Evolutionary conservation across 257 asterid genomes (phyloP).

Genomic region (Buddleja alternifolia): DNA sequence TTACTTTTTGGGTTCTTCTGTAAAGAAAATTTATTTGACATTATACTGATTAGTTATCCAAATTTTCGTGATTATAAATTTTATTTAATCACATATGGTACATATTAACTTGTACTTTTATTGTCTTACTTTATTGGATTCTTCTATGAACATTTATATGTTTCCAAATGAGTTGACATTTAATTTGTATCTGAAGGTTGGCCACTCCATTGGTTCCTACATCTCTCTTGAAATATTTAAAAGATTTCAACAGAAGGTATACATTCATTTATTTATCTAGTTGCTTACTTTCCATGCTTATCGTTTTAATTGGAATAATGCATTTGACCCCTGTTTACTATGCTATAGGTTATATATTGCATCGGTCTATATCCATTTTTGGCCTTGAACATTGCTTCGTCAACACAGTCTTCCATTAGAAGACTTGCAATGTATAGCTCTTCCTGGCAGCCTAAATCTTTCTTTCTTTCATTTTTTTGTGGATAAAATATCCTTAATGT

Average conservation of each 20-base stretch:
- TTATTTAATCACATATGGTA: no score
- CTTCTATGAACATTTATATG: no score
- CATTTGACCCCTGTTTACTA: conserved; percentile 28
- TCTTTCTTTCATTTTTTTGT: background rate
- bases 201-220: conserved; percentile 90
- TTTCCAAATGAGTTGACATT: conserved; percentile 29
- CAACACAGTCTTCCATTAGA: conserved; percentile 62
- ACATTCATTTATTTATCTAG: background rate
- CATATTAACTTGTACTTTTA: no score
- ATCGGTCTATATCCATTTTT: conserved; percentile 81
- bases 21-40: conserved; percentile 13
- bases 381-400: conserved; percentile 66
- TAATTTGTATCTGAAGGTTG: conserved; percentile 61
- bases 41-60: background rate
- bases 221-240: conserved; percentile 71
- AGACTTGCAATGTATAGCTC: conserved; percentile 56
- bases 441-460: conserved; percentile 29
- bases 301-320: background rate
- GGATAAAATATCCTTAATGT: no score
- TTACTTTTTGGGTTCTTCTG: conserved; percentile 7
- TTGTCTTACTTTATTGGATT: no score
- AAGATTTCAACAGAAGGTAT: conserved; percentile 73
- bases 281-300: background rate
- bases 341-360: conserved; percentile 62
- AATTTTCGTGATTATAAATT: no score